Evolutionary conservation across 225 moss, liverwort and hornwort genomes (phyloP), one percentile per base, ranked within the genome.

Genomic region (Marchantia polymorpha): DNA sequence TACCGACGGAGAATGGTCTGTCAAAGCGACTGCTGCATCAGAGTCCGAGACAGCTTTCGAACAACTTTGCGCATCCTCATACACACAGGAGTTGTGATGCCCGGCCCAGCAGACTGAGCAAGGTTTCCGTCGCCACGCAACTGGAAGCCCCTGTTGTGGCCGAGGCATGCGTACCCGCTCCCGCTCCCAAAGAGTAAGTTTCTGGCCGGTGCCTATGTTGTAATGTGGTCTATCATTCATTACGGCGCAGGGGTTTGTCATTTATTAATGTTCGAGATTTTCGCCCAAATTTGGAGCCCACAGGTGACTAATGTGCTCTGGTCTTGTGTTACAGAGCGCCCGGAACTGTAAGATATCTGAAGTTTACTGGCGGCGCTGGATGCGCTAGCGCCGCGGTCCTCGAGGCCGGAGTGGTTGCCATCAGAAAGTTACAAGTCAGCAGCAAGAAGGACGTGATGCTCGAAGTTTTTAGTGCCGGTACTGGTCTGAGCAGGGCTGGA

Each of bases 401-500:
- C 2, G 84, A 87, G 8, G 80, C 82, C 7, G 82, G 84, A 61
- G 81, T 87, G 56, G 77, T 72, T 16, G 79, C 82, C 27, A 81
- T 84, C 23, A 84, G 81, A 73, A 87, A 87, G 80, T 27, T 87
- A 25, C 87, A 87, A 78, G 82, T 79, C 22, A 78, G 82, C 29
- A 77, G 84, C n/a, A 84, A 84, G 71, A 78, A 78, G 14, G 83
- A 84, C 20, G 84, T 65, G 16, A 83, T 86, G 81, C 75, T 69
- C 64, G 83, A 84, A 64, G 87, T 84, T 23, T 82, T 87, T 56
- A 84, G 87, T 70, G 82, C 85, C 50, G 85, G 85, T 85, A 77
- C 85, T 50, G 39, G 65, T 27, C 79, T 86, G 60, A 81, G 81
- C 72, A 73, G 82, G 73, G 76, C 84, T 72, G 84, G 82, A 60